Base-by-base conservation (phyloP, 768 basidiomycete genomes). In the Naganishia friedmannii region DNA sequence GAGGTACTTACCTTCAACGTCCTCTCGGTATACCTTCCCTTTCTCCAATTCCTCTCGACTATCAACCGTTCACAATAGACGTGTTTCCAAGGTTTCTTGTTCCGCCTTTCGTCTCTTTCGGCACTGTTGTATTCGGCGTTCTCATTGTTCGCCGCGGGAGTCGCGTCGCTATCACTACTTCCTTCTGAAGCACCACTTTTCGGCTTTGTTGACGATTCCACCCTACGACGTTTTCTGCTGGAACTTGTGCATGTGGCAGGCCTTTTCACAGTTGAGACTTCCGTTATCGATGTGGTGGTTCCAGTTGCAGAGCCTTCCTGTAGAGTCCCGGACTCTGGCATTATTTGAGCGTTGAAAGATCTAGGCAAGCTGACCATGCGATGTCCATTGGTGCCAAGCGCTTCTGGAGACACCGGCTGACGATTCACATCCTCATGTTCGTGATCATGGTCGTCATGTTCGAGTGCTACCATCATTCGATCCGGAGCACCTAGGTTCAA, bases 31-130 rank as follows among this genome's bases (percentile, higher is more conserved):
- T 89, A 95, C 37, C 92, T 87, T 12, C 95, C 95, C 54, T 92
- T 88, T 23, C 95, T 87, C 96, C 96, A 99, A 80, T 99, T 99
- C 57, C 93, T 87, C 82, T 97, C 96, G 53, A 99, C 87, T 23
- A 89, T 88, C 80, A 98, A 87, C n/a, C 96, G 89, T 80, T 99
- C 96, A 78, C 90, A 92, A 81, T 98, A 99, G 23, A 99, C 95
- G 73, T 91, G 89, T 80, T 99, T 99, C 96, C 96, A 99, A 0
- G 95, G 96, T 53, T 93, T 87, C 19, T 92, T 94, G 69, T n/a
- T 69, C 55, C 69, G 72, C 72, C 76, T 77, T 19, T 70, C 31
- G 15, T 72, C 48, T 13, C 46, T 9, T 26, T 63, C 60, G 10
- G 17, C 32, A 45, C 23, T 58, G 37, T 4, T 67, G n/a, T 21